Conservation (phyloP, 2,329 filamentous ascomycete species). For the Waltergamsia citrina region DNA sequence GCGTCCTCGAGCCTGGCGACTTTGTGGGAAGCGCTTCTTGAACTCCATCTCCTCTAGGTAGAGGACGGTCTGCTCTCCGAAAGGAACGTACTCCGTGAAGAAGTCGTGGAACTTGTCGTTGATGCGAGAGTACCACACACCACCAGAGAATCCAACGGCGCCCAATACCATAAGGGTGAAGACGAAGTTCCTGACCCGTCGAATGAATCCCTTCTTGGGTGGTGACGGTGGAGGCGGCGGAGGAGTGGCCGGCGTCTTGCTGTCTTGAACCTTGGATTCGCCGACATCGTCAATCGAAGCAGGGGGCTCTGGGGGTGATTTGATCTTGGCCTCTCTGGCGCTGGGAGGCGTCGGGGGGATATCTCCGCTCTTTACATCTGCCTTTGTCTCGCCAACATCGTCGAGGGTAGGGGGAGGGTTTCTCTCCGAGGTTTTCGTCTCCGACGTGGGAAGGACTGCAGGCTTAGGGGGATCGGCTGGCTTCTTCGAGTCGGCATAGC, state of each 20-base stretch:
- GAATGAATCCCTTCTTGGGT: constrained; percentile 56
- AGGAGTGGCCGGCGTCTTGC: constrained; percentile 20
- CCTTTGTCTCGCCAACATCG: constrained; percentile 26
- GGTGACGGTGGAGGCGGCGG: constrained; percentile 26
- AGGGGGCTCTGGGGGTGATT: constrained; percentile 8
- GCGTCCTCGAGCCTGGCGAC: constrained; percentile 32
- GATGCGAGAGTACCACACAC: constrained; percentile 85
- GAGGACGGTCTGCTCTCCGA: constrained; percentile 85
- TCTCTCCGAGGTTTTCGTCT: constrained; percentile 39
- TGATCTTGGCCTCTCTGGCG: constrained; percentile 18
- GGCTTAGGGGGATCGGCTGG: constrained; percentile 35
- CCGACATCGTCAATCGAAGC: constrained; percentile 11
- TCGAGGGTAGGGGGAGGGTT: constrained; percentile 26
- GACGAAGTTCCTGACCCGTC: constrained; percentile 69
- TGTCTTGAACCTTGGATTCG: constrained; percentile 8
- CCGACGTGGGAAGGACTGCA: constrained; percentile 42
- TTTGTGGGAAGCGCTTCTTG: constrained; percentile 65
- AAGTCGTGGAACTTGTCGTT: constrained; percentile 99
- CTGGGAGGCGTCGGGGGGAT: constrained; percentile 29
- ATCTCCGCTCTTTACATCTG: constrained; percentile 18
- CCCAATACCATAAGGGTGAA: constrained; percentile 69
- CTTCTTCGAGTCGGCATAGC: constrained; percentile 46
- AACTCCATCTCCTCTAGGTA: constrained; percentile 96
- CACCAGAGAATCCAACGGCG: constrained; percentile 71
- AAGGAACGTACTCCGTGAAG: constrained; percentile 95